These are phyloP conservation scores for Stachybotrys chartarum DNA, from an alignment of 2,329 filamentous ascomycete genomes.

Conservation along the genomic window DNA sequence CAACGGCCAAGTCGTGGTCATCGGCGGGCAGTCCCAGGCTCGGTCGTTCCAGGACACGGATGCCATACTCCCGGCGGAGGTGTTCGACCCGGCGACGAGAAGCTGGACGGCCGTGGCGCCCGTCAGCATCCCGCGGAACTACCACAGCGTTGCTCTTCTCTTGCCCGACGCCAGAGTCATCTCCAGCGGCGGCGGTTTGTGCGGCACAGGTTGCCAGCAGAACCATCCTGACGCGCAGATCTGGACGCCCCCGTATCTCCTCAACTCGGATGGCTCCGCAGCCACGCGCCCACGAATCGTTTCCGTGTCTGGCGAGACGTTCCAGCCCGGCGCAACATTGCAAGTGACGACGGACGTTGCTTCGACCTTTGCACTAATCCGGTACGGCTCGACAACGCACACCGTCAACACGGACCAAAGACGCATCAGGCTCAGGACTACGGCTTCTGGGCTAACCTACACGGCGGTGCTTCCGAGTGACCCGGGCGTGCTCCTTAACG, in stretches of 20 bases:
- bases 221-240: conserved; percentile 2
- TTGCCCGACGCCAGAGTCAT: conserved; percentile 1
- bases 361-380: background rate
- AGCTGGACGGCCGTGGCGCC: background rate
- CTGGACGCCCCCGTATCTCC: conserved; percentile 1
- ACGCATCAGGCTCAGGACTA: background rate
- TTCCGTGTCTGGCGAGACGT: background rate
- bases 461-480: background rate
- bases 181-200: background rate
- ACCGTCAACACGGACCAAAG: conserved; percentile 1
- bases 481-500: background rate
- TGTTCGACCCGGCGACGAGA: background rate
- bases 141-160: background rate
- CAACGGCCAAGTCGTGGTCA: conserved; percentile 38
- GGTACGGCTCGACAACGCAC: background rate
- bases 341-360: background rate
- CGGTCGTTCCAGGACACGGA: background rate
- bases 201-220: background rate
- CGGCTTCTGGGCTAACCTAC: background rate
- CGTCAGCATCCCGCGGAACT: background rate
- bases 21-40: conserved; percentile 26
- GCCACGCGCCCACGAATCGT: background rate
- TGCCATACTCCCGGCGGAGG: background rate
- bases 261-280: background rate
- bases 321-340: background rate